Evolutionary conservation across 208 protist genomes (phyloP).

Genomic region (Acanthamoeba royreba): DNA sequence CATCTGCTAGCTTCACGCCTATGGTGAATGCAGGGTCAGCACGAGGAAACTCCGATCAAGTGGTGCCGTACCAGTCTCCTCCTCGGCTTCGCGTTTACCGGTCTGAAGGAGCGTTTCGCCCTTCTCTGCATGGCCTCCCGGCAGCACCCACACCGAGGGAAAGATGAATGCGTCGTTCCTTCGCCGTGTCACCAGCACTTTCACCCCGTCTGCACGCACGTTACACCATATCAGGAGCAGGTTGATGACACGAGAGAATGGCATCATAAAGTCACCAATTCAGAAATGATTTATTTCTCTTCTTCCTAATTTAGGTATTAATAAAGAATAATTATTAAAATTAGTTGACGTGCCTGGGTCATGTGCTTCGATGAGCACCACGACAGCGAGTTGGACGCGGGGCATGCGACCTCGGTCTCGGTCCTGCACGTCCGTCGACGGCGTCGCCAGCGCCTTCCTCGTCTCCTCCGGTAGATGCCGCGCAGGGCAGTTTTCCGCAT

Average conservation of each 20-base stretch:
- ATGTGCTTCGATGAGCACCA: not conserved
- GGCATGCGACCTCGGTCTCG: not conserved
- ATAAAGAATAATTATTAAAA: not conserved
- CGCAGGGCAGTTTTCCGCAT: not conserved
- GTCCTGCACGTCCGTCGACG: not conserved
- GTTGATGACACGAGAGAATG: not conserved
- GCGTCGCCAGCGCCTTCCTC: not conserved
- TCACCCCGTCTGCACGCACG: not conserved
- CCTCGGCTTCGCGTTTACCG: slow-evolving; percentile 36
- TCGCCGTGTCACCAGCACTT: not conserved
- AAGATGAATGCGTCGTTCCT: slow-evolving; percentile 29
- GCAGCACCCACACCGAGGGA: slow-evolving; percentile 49
- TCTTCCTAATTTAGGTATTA: no score
- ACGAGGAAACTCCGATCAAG: not conserved
- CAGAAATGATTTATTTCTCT: no score
- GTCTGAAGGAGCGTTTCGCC: slow-evolving; percentile 47
- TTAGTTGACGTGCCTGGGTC: not conserved
- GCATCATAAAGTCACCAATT: no score
- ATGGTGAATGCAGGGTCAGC: not conserved
- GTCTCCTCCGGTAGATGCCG: no score
- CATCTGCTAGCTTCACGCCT: not conserved
- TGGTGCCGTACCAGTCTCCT: slow-evolving; percentile 49
- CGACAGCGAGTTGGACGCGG: not conserved
- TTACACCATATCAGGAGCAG: not conserved
- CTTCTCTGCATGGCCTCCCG: slow-evolving; percentile 59